Base-by-base conservation (phyloP, 1,284 basidiomycete genomes). In the Bothia castanella region DNA sequence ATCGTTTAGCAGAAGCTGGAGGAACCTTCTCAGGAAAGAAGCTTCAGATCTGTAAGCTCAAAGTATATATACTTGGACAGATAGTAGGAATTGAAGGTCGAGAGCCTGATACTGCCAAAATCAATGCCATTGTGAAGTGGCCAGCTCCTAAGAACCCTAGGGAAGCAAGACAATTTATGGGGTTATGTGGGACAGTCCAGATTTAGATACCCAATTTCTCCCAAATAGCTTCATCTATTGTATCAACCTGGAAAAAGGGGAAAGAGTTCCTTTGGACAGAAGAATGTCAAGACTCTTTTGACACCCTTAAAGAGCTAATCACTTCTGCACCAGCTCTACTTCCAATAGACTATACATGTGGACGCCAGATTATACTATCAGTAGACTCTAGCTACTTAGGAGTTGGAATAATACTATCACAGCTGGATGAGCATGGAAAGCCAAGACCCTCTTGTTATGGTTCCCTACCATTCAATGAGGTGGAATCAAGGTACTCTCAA, bases 401-500 rank as follows among this genome's bases (percentile, higher is more conserved):
- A 0, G 56, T 67, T 0, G 69, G 72, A 0, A 71, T 57, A 21
- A 60, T 68, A 9, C 40, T 75, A 0, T 47, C 3, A 0, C 72
- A 75, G 42, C 43, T 59, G n/a, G 66, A 70, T 45, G 17, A 41
- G 0, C 29, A 58, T 2, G 55, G 62, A 6, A 29, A 50, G 1
- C 27, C 57, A 5, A 58, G 58, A 8, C 64, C 58, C 11, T 54
- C 59, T 0, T 38, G 61, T 8, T 73, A 63, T 47, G 68, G 69
- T 0, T 76, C 69, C 0, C 69, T 77, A 11, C 62, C 65, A 0
- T 64, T 68, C 48, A 72, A 69, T 39, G 64, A 72, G 0, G 23
- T 60, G 0, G 71, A 79, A 53, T 45, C 60, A 0, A 36, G 58
- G 0, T 77, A 73, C 47, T 74, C 69, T 0, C 74, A 76, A 43